These are phyloP conservation scores for Auriscalpium orientale DNA, from an alignment of 768 basidiomycete species.

Conservation along the genomic window DNA sequence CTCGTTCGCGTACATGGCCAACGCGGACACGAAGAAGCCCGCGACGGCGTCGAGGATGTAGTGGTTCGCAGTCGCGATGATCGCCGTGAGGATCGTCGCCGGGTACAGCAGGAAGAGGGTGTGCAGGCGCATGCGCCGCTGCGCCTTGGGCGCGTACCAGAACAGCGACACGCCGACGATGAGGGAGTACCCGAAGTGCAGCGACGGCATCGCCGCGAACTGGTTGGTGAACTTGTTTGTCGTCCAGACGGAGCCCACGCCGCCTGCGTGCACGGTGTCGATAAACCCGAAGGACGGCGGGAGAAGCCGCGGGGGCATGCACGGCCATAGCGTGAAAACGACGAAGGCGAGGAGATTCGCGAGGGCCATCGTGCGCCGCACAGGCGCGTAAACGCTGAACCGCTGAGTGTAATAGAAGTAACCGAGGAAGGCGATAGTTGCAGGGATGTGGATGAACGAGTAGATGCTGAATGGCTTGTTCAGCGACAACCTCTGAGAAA, in stretches of 20 bases:
- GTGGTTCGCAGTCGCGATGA: constrained; percentile 10
- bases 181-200: constrained; percentile 9
- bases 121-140: not conserved
- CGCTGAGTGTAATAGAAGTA: constrained; percentile 5
- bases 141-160: not conserved
- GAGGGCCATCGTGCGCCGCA: constrained; percentile 7
- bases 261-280: constrained; percentile 7
- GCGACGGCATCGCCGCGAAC: constrained; percentile 9
- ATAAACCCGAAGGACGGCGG: constrained; percentile 5
- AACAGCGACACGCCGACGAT: constrained; percentile 9
- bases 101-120: constrained; percentile 6
- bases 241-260: constrained; percentile 7
- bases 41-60: constrained; percentile 8
- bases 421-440: constrained; percentile 5
- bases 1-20: constrained; percentile 3
- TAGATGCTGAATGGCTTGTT: no score
- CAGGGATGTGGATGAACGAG: constrained; percentile 9
- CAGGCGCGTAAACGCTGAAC: constrained; percentile 1
- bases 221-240: constrained; percentile 10
- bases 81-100: constrained; percentile 3
- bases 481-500: no score
- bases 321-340: constrained; percentile 10
- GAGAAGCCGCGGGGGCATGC: constrained; percentile 10
- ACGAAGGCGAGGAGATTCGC: constrained; percentile 7
- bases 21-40: not conserved